Evolutionary conservation across 225 moss, liverwort and hornwort genomes (phyloP), one percentile per base, ranked within the genome.

Genomic region (Lunularia cruciata): DNA sequence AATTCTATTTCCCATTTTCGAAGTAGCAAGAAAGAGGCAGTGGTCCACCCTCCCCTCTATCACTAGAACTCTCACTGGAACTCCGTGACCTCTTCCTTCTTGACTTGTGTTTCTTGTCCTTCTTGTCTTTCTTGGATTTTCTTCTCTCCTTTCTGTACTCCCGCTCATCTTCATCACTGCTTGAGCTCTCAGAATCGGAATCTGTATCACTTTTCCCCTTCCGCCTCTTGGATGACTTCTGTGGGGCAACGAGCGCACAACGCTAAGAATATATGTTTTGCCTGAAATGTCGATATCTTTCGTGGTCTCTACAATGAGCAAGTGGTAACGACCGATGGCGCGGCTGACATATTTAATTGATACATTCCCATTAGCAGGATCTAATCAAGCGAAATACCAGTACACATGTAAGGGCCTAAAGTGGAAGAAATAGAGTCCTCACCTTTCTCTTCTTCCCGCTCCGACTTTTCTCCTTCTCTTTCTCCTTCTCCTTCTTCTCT

Each of bases 401-500:
- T 43, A 43, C 43, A 43, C 11, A 43, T 43, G 43, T 40, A 64
- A 42, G 12, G 0, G 40, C 14, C 16, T 10, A 14, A 6, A 46
- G 8, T 8, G 14, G 6, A 12, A 65, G 47, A 61, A n/a, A 5
- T 5, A 38, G 22, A n/a, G n/a, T 4, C 51, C 22, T 59, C n/a
- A 93, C 98, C 88, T 98, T 98, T 61, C 88, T 81, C 77, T 98
- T 98, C 78, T 85, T 98, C 71, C 72, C 78, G 46, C 76, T 86
- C 67, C 85, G 89, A 35, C 80, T 83, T 80, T 87, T 98, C 74
- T 96, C 95, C 73, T 66, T 92, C 36, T 87, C 87, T 78, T 89
- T 91, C 67, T 94, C 94, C 77, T 87, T 95, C n/a, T 87, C 90
- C 79, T 89, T 91, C 79, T 88, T 89, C 56, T 86, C 98, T 98